Conservation (phyloP, 148 eudicot genomes). For the Camellia lanceoleosa region DNA sequence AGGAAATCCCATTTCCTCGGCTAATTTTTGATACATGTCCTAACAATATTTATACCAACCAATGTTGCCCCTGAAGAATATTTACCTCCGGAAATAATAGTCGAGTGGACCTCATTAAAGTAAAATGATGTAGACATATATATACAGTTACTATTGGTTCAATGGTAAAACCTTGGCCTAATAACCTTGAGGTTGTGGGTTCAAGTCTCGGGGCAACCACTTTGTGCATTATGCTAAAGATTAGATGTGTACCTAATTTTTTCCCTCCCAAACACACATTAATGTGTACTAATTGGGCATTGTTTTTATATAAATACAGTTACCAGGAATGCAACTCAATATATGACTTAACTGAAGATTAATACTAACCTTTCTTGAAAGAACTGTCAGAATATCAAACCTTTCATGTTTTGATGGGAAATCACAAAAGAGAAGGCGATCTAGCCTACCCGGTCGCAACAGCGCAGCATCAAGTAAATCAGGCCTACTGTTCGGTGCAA, state of each 20-base stretch:
- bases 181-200: no score
- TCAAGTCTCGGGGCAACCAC: no score
- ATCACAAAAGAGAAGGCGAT: constrained; percentile 94
- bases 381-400: constrained; percentile 80
- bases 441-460: constrained; percentile 93
- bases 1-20: no score
- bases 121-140: not conserved
- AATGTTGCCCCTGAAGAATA: not conserved
- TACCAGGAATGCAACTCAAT: constrained; percentile 5
- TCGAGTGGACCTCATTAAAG: constrained; percentile 8
- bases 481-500: constrained; percentile 71
- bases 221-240: no score
- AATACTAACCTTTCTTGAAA: constrained; percentile 74
- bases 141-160: no score
- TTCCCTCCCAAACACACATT: no score
- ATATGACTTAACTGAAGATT: not conserved
- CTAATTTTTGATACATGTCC: not conserved
- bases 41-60: not conserved
- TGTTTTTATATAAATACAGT: not conserved
- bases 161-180: no score
- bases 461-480: constrained; percentile 99
- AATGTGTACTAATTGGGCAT: no score
- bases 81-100: not conserved
- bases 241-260: no score
- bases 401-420: constrained; percentile 79